Base-by-base conservation (phyloP, 202 grass and related monocot genomes). In the Carex arenaria region DNA sequence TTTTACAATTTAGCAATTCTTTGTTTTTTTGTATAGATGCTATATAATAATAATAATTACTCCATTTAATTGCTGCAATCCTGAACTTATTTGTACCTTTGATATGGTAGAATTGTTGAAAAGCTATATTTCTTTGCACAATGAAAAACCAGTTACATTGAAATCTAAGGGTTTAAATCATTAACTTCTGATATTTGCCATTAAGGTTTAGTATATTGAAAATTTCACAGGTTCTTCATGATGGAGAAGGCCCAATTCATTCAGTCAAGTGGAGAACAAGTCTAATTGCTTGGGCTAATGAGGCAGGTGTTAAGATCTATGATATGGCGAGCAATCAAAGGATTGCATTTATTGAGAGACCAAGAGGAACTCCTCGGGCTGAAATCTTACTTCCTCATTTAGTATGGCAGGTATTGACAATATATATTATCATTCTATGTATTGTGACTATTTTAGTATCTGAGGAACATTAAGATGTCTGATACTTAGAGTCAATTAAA, bases 241-340 rank as follows among this genome's bases (percentile, higher is more conserved):
- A 99, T 73, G 96, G 91, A 45, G 96, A 99, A 91, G 96, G 96
- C 42, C 93, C 96, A 68, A 99, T 99, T 84, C 93, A 99, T 92
- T 85, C 89, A 69, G 90, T 93, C 84, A 99, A 95, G 87, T 99
- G 96, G 96, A 93, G 93, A 88, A 80, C 86, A n/a, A 94, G 87
- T 83, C 91, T 95, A 36, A 92, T 99, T 90, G 96, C 93, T 85
- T 99, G 93, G 93, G 93, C 91, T 84, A 99, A 94, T 80, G 88
- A 99, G 86, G 86, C 83, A 76, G 96, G 96, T 40, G 93, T 96
- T 60, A 99, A 99, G 89, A 89, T 99, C 64, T 94, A 95, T 96
- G 96, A 99, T 84, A 95, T 93, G 93, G 92, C 83, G 65, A 92
- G 80, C 54, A 90, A 92, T 84, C 94, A 90, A 89, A 86, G 93